Evolutionary conservation across 352 stramenopile species (phyloP).

Genomic region (Globisporangium megalacanthum): DNA sequence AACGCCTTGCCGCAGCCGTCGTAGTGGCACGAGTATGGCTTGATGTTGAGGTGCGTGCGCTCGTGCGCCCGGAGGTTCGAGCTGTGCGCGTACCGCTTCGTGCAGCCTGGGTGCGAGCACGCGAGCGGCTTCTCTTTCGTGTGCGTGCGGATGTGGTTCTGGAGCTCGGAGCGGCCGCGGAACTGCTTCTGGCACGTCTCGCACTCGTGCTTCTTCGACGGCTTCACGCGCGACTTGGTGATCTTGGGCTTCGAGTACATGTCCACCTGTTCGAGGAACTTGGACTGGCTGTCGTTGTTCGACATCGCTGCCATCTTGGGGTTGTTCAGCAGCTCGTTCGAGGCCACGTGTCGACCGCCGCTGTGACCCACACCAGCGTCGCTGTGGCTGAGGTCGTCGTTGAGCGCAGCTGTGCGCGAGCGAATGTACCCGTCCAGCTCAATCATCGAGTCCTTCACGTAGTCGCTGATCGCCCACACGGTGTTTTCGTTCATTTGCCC

Average conservation of each 20-base stretch:
- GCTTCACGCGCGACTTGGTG: conserved; percentile 83
- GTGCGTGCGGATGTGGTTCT: conserved; percentile 89
- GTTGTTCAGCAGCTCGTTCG: conserved; percentile 35
- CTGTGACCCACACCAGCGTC: conserved; percentile 10
- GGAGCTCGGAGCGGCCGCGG: conserved; percentile 71
- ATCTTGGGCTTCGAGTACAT: conserved; percentile 87
- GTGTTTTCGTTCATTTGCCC: conserved; percentile 88
- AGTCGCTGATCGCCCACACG: conserved; percentile 83
- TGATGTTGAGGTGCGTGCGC: conserved; percentile 85
- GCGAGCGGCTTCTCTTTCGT: conserved; percentile 88
- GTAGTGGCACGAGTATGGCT: conserved; percentile 90
- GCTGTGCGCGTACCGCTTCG: conserved; percentile 87
- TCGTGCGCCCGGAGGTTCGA: conserved; percentile 90
- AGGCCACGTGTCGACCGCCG: conserved; percentile 1
- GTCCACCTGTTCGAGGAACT: conserved; percentile 85
- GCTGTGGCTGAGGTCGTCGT: conserved; percentile 2
- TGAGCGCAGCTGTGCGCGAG: conserved; percentile 45
- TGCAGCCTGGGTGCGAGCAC: conserved; percentile 82
- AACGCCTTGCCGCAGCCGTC: conserved; percentile 88
- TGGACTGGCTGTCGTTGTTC: conserved; percentile 73
- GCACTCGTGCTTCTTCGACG: conserved; percentile 83
- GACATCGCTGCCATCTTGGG: conserved; percentile 70
- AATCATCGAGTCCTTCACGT: conserved; percentile 83
- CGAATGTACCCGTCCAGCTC: conserved; percentile 83
- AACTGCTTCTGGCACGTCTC: conserved; percentile 85